phyloP scores from a whole-genome alignment of 2,329 filamentous ascomycete genomes.

The Nemania sp. region DNA sequence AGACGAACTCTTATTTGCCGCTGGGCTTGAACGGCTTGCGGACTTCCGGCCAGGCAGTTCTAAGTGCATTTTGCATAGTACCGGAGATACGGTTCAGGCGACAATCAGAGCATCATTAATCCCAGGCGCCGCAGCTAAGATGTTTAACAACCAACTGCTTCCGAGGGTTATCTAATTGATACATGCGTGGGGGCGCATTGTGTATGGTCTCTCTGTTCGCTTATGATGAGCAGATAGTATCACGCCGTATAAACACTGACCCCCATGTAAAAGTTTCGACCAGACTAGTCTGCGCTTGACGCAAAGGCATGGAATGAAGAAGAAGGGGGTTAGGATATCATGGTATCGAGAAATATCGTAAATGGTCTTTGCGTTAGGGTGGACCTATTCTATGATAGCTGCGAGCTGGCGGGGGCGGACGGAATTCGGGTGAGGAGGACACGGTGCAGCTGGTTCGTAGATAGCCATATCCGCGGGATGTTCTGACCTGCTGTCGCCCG shows the following conservation, averaged over 20 bases:
- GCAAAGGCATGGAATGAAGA: neutral
- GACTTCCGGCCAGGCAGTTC: too few species aligned
- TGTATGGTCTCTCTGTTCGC: constrained; percentile 2
- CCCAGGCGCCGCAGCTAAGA: neutral
- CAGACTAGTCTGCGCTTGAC: constrained; percentile 5
- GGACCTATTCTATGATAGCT: constrained; percentile 9
- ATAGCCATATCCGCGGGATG: constrained; percentile 22
- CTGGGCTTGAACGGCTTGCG: too few species aligned
- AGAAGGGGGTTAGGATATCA: neutral
- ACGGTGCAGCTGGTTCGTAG: constrained; percentile 20
- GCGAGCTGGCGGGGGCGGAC: neutral
- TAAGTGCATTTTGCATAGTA: too few species aligned
- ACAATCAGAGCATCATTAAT: constrained; percentile 5
- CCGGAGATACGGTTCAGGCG: too few species aligned
- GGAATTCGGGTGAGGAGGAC: neutral
- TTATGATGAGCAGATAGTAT: constrained; percentile 1
- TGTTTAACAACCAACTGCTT: neutral
- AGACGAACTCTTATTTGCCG: neutral
- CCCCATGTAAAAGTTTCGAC: constrained; percentile 15
- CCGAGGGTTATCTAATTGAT: constrained; percentile 15
- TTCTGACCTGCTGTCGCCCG: constrained; percentile 16
- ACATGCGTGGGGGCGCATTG: constrained; percentile 4
- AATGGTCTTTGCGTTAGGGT: constrained; percentile 12
- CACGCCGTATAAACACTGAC: neutral
- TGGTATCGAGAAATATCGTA: constrained; percentile 10